Percentiles rank a stretch among this genome's conserved stretches.
Conservation (phyloP, 179 eudicot genomes). For the Amaranthus tricolor region DNA sequence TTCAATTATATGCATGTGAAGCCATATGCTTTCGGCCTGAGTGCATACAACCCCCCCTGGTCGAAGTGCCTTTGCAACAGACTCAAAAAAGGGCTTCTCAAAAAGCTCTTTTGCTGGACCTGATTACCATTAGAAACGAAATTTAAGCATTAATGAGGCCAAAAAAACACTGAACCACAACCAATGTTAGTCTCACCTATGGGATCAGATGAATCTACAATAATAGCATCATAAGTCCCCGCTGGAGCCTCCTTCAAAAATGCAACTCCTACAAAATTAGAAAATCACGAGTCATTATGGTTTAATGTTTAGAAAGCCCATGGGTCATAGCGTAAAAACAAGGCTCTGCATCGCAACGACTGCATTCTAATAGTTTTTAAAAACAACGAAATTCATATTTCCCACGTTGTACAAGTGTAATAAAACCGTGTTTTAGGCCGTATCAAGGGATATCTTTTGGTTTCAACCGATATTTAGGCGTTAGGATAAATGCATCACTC, state of each 20-base stretch:
- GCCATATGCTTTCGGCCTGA: constrained; percentile 99
- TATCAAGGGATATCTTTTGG: too few species aligned
- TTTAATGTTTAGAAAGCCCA: not conserved
- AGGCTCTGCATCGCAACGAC: too few species aligned
- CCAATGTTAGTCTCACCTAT: constrained; percentile 41
- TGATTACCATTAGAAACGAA: constrained; percentile 23
- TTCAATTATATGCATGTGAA: constrained; percentile 97
- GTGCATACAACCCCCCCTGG: constrained; percentile 98
- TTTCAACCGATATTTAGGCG: too few species aligned
- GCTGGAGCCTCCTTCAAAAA: constrained; percentile 72
- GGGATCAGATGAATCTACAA: constrained; percentile 94
- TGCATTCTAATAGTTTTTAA: too few species aligned
- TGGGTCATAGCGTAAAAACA: not conserved
- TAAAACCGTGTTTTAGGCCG: too few species aligned
- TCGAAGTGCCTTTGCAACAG: constrained; percentile 87
- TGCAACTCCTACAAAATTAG: constrained; percentile 65
- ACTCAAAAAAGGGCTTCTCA: constrained; percentile 88
- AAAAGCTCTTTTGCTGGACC: constrained; percentile 99
- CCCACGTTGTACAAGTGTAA: too few species aligned
- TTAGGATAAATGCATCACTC: too few species aligned
- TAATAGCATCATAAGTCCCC: constrained; percentile 88
- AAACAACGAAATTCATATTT: too few species aligned
- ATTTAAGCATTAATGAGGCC: not conserved
- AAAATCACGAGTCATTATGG: not conserved
- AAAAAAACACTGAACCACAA: not conserved